Conservation (phyloP, 371 early-diverging fungal genomes). For the Mortierella sp. region DNA sequence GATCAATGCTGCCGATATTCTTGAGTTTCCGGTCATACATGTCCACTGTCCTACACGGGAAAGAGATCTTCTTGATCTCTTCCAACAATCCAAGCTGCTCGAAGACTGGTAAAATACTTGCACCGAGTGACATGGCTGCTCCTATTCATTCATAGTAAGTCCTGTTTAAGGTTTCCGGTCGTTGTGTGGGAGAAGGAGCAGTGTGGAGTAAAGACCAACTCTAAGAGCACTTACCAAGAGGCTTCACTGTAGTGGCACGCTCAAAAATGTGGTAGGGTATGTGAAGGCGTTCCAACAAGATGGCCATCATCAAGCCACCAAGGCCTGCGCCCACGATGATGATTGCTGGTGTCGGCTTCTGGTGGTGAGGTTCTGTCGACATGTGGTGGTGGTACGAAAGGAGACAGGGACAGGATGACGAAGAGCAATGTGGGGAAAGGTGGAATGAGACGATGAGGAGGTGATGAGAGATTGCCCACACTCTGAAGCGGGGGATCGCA, state of each 20-base stretch:
- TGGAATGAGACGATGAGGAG: too few species aligned
- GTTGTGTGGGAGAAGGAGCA: too few species aligned
- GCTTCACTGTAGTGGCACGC: slow-evolving; percentile 14
- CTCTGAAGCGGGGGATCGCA: too few species aligned
- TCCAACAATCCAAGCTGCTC: slow-evolving; percentile 17
- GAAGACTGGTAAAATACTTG: slow-evolving; percentile 12
- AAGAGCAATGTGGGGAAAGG: too few species aligned
- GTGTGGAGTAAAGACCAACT: neutral
- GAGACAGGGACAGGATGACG: too few species aligned
- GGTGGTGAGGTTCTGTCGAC: neutral
- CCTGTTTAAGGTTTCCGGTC: too few species aligned
- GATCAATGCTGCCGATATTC: neutral
- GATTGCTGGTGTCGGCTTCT: neutral
- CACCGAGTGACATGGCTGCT: slow-evolving; percentile 4
- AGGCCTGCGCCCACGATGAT: slow-evolving; percentile 24
- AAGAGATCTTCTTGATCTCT: slow-evolving; percentile 4
- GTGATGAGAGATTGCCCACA: too few species aligned
- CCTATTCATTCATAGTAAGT: too few species aligned
- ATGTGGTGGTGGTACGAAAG: too few species aligned
- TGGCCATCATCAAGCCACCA: slow-evolving; percentile 13
- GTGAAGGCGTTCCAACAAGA: slow-evolving; percentile 12
- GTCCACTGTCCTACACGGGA: neutral
- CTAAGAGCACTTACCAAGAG: slow-evolving; percentile 7
- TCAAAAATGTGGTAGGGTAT: slow-evolving; percentile 20
- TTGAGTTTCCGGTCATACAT: neutral